Conservation (phyloP, 2,329 filamentous ascomycete species). For the Ophiostoma ulmi region DNA sequence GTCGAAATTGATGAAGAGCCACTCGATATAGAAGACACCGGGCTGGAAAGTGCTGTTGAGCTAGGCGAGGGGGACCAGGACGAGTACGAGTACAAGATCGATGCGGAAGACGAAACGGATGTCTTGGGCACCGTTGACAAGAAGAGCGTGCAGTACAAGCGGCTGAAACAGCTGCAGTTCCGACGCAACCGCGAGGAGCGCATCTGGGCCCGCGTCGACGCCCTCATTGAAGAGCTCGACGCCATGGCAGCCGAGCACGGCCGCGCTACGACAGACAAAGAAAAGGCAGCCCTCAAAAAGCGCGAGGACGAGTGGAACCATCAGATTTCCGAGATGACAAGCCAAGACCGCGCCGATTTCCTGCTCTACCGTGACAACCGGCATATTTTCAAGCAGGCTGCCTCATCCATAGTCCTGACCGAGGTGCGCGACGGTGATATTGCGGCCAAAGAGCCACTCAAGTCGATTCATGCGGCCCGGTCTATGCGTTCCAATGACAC, state of each 20-base stretch:
- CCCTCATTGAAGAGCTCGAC: background rate
- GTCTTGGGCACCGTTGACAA: background rate
- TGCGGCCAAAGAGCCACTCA: background rate
- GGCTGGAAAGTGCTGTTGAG: background rate
- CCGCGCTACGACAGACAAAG: background rate
- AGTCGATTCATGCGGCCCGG: background rate
- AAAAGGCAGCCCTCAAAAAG: background rate
- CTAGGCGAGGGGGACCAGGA: background rate
- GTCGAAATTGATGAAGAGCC: background rate
- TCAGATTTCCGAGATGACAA: slow-evolving; percentile 18
- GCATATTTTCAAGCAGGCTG: slow-evolving; percentile 44
- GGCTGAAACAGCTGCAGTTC: slow-evolving; percentile 16
- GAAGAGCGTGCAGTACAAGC: background rate
- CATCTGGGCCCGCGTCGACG: background rate
- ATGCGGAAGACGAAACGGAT: background rate
- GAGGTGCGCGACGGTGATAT: background rate
- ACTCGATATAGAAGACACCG: background rate
- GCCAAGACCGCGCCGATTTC: slow-evolving; percentile 25
- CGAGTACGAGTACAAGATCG: background rate
- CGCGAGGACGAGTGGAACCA: slow-evolving; percentile 23
- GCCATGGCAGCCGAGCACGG: background rate
- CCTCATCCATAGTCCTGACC: background rate
- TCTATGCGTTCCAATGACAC: background rate
- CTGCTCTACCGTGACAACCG: slow-evolving; percentile 48
- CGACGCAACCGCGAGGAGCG: slow-evolving; percentile 14